These are phyloP conservation scores for Mucor sp. DNA, from an alignment of 371 early-diverging fungal species.

Conservation along the genomic window DNA sequence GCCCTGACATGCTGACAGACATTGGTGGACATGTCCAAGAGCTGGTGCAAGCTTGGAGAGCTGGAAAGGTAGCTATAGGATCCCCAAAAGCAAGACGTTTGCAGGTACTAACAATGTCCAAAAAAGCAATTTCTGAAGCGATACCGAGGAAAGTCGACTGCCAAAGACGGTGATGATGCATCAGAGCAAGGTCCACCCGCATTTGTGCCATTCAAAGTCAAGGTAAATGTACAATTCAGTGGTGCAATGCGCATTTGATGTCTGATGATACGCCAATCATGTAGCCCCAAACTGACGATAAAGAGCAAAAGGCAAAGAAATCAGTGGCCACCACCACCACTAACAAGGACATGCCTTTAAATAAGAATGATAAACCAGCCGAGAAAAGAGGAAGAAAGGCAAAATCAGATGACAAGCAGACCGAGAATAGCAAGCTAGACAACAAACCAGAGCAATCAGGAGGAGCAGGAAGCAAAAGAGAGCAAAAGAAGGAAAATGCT, in stretches of 20 bases:
- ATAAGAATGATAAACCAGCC: not conserved
- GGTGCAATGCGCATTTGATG: not conserved
- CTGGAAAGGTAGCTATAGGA: slow-evolving; percentile 39
- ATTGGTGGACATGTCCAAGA: slow-evolving; percentile 49
- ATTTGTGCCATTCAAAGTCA: slow-evolving; percentile 47
- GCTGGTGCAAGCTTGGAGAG: slow-evolving; percentile 48
- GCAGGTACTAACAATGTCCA: not conserved
- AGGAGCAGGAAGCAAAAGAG: not conserved
- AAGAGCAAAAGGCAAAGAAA: slow-evolving; percentile 15
- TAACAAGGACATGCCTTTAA: not conserved
- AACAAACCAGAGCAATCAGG: not conserved
- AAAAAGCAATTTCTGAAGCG: slow-evolving; percentile 46
- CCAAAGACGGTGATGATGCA: slow-evolving; percentile 14
- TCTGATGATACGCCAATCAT: not conserved
- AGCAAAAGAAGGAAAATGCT: not conserved
- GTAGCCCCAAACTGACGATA: slow-evolving; percentile 9
- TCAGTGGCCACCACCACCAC: not conserved
- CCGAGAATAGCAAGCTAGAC: not conserved
- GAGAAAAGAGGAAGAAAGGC: not conserved
- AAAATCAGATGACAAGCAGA: not conserved
- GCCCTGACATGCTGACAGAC: slow-evolving; percentile 34
- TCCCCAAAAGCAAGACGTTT: not conserved
- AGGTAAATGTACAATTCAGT: slow-evolving; percentile 18
- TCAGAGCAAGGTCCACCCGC: slow-evolving; percentile 36
- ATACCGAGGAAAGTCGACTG: slow-evolving; percentile 13